phyloP scores from a whole-genome alignment of 495 filamentous ascomycete species.

The Penicillium nucicola region DNA sequence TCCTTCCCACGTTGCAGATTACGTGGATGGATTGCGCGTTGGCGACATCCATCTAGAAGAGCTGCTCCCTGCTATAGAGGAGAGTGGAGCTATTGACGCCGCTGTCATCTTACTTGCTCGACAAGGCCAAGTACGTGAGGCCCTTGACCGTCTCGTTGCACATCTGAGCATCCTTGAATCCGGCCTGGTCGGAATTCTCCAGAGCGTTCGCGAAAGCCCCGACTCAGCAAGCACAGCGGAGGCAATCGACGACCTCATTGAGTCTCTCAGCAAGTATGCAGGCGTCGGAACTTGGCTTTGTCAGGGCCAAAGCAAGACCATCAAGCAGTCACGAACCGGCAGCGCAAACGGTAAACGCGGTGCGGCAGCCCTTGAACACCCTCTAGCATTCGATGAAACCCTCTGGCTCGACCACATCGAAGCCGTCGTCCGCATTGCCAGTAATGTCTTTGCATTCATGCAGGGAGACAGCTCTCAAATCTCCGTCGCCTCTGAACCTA shows the following conservation, averaged over 20 bases:
- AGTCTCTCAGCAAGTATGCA: constrained; percentile 79
- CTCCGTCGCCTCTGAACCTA: constrained; percentile 9
- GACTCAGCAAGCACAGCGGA: constrained; percentile 54
- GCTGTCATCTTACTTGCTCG: constrained; percentile 87
- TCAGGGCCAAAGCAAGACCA: constrained; percentile 77
- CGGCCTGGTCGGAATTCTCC: constrained; percentile 70
- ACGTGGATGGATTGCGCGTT: constrained; percentile 73
- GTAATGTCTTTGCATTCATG: constrained; percentile 47
- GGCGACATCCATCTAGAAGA: constrained; percentile 78
- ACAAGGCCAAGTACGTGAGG: constrained; percentile 79
- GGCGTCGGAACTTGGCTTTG: constrained; percentile 95
- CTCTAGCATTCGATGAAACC: constrained; percentile 70
- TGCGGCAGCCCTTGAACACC: constrained; percentile 48
- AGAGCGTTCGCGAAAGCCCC: constrained; percentile 49
- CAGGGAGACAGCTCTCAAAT: constrained; percentile 20
- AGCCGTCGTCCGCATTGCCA: constrained; percentile 74
- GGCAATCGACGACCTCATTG: constrained; percentile 58
- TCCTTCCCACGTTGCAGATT: constrained; percentile 77
- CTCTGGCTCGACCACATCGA: constrained; percentile 94
- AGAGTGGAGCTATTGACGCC: constrained; percentile 86
- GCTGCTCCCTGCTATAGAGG: constrained; percentile 82
- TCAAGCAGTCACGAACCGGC: constrained; percentile 32
- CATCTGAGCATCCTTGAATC: constrained; percentile 78
- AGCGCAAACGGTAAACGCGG: constrained; percentile 36
- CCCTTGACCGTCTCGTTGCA: constrained; percentile 76